A percentile compares a stretch with the other conserved stretches of the same genome.
Evolutionary conservation across 2,329 filamentous ascomycete species (phyloP).

Genomic region (Dactylellina leptospora): DNA sequence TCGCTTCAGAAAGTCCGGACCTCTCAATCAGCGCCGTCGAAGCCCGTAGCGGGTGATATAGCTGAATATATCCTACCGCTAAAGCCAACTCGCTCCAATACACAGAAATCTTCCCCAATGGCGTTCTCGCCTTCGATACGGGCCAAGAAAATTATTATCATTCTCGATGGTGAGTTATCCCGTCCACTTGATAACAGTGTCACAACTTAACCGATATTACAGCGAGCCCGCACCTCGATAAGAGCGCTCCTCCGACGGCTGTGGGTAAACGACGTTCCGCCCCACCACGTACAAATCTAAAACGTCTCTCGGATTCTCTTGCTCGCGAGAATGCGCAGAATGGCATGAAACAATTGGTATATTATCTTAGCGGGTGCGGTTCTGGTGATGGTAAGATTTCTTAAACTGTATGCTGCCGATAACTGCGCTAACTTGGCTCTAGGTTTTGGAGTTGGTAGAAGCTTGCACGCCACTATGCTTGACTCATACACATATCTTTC

Average conservation of each 20-base stretch:
- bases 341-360: constrained; percentile 33
- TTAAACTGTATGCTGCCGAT: neutral
- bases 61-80: constrained; percentile 15
- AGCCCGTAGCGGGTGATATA: neutral
- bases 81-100: neutral
- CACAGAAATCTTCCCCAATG: constrained; percentile 20
- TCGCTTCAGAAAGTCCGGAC: neutral
- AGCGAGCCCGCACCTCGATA: constrained; percentile 20
- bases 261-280: too few species aligned
- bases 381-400: constrained; percentile 26
- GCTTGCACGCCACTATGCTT: constrained; percentile 37
- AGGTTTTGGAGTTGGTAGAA: constrained; percentile 43
- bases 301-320: constrained; percentile 37
- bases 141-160: constrained; percentile 40
- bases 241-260: too few species aligned
- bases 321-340: constrained; percentile 19
- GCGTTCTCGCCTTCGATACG: neutral
- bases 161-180: constrained; percentile 26
- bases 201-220: neutral
- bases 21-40: neutral
- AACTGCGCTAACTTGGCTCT: neutral
- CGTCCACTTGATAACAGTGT: neutral
- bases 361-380: constrained; percentile 34
- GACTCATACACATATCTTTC: constrained; percentile 42
- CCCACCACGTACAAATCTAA: constrained; percentile 41